Evolutionary conservation across 352 stramenopile genomes (phyloP).

Genomic region (Lagenidium sp.): DNA sequence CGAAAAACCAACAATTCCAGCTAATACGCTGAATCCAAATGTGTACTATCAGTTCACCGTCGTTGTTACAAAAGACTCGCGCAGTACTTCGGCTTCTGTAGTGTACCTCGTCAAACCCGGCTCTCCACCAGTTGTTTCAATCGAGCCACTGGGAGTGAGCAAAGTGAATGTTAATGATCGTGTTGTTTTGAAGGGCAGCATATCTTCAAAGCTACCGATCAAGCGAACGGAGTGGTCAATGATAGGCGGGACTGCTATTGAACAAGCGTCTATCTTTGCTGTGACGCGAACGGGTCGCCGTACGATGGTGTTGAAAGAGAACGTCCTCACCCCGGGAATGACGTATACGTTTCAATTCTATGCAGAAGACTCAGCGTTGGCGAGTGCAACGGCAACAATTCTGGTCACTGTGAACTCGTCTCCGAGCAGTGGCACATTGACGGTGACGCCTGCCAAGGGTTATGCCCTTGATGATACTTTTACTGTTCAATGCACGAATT

Average conservation of each 20-base stretch:
- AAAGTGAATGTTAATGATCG: conserved; percentile 58
- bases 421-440: conserved; percentile 37
- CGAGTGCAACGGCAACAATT: conserved; percentile 29
- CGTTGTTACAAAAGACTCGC: conserved; percentile 26
- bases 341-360: conserved; percentile 46
- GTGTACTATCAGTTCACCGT: conserved; percentile 43
- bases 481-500: conserved; percentile 30
- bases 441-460: conserved; percentile 26
- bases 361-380: conserved; percentile 26
- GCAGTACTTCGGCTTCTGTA: conserved; percentile 20
- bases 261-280: conserved; percentile 31
- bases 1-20: conserved; percentile 23
- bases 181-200: conserved; percentile 36
- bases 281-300: conserved; percentile 19
- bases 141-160: conserved; percentile 23
- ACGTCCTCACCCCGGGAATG: conserved; percentile 25
- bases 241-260: conserved; percentile 13
- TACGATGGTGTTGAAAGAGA: conserved; percentile 42
- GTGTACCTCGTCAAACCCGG: conserved; percentile 37
- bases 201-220: conserved; percentile 34
- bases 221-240: conserved; percentile 37
- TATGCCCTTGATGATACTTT: conserved; percentile 51
- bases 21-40: conserved; percentile 39
- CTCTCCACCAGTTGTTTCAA: conserved; percentile 38
- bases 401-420: conserved; percentile 37